Evolutionary conservation across 257 asterid genomes (phyloP).

Genomic region (Salvia splendens): DNA sequence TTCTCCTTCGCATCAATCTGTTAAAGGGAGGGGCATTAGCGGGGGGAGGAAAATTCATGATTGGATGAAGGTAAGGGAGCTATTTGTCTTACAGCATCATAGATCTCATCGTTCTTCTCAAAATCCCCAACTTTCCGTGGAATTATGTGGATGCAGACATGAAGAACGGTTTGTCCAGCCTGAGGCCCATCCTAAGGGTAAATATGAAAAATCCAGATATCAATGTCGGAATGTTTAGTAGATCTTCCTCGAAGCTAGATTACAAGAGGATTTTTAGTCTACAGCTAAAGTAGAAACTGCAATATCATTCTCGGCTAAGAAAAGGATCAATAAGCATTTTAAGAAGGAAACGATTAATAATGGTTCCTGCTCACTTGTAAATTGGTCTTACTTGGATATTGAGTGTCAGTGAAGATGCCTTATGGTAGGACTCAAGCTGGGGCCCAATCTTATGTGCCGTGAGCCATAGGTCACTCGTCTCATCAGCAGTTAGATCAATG

Average conservation of each 20-base stretch:
- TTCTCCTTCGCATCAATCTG: slow-evolving; percentile 86
- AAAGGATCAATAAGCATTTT: not conserved
- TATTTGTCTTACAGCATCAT: slow-evolving; percentile 72
- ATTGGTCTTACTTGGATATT: slow-evolving; percentile 75
- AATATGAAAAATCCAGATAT: slow-evolving; percentile 20
- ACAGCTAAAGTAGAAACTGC: not conserved
- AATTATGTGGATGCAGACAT: slow-evolving; percentile 82
- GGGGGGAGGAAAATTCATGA: not conserved
- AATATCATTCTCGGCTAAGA: not conserved
- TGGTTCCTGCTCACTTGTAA: not conserved
- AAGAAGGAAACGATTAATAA: not conserved
- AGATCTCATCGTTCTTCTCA: slow-evolving; percentile 79
- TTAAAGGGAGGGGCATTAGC: slow-evolving; percentile 20
- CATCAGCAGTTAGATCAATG: slow-evolving; percentile 78
- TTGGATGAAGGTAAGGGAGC: slow-evolving; percentile 3
- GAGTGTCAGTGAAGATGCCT: slow-evolving; percentile 82
- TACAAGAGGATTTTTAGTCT: no score
- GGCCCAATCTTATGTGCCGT: slow-evolving; percentile 74
- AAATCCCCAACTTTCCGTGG: slow-evolving; percentile 85
- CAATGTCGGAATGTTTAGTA: not conserved
- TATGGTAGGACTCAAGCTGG: slow-evolving; percentile 79
- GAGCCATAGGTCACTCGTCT: slow-evolving; percentile 80
- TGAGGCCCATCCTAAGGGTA: slow-evolving; percentile 78
- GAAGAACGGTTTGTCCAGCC: slow-evolving; percentile 93
- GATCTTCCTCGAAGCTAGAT: slow-evolving; percentile 3